Conservation (phyloP, 176 grass and related monocot species). For the Eremochloa ophiuroides region DNA sequence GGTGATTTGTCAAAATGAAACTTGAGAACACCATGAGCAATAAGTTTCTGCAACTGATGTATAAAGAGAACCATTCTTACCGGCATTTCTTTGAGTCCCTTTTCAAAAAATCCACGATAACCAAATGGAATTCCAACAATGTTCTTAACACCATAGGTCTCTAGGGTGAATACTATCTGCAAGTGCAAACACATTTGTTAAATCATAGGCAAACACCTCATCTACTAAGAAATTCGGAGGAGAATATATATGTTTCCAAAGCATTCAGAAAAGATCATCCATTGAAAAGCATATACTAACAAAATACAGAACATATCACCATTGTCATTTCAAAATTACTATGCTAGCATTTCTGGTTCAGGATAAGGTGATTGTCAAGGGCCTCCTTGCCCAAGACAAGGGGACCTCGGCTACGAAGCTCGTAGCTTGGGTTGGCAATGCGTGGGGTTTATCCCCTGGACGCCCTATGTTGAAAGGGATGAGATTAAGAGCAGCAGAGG, state of each 20-base stretch:
- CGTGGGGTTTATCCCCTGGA: too few relatives aligned
- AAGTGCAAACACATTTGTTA: not conserved
- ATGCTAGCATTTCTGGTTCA: not conserved
- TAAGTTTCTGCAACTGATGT: not conserved
- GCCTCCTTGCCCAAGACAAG: too few relatives aligned
- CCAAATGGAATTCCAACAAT: conserved; percentile 92
- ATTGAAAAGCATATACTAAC: not conserved
- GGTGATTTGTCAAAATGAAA: conserved; percentile 7
- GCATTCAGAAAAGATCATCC: not conserved
- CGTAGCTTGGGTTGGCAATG: too few relatives aligned
- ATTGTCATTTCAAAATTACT: not conserved
- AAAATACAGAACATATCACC: not conserved
- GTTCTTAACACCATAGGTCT: conserved; percentile 94
- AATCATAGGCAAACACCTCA: not conserved
- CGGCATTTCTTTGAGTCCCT: conserved; percentile 76
- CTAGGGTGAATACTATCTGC: conserved; percentile 95
- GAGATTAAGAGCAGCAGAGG: too few relatives aligned
- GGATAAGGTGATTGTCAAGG: conserved; percentile 1
- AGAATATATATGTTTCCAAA: not conserved
- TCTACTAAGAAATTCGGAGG: not conserved
- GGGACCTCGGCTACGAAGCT: too few relatives aligned
- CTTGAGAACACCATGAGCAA: not conserved
- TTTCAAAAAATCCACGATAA: conserved; percentile 86
- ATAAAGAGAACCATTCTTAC: conserved; percentile 35
- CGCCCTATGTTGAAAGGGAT: too few relatives aligned